Evolutionary conservation across 2,329 filamentous ascomycete genomes (phyloP), one percentile per base, ranked within the genome.

Genomic region (Xylaria sp.): DNA sequence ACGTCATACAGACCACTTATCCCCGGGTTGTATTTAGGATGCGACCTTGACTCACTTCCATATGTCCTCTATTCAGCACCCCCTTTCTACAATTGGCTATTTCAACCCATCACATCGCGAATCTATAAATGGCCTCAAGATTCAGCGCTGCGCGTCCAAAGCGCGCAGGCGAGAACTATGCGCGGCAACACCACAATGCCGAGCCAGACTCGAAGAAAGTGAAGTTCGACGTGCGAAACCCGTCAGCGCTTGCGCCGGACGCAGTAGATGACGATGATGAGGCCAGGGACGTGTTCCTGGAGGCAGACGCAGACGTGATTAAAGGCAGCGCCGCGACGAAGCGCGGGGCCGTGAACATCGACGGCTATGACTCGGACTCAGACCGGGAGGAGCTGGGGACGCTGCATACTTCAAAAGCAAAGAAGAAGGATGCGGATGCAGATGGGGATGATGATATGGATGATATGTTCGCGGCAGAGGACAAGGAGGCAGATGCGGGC

Each of bases 341-440:
- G 80, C 93, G 96, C 71, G 95, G 95, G 74, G 96, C 95, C 0
- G 93, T 99, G 64, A 98, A 98, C 77, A 90, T 99, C 49, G 96
- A 98, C 77, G 96, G 96, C 60, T 99, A 98, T 82, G 95, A 98
- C 75, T 96, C 92, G 10, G 96, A 99, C 81, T 97, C 95, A 2
- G 89, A 92, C 62, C 95, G 97, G 72, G 96, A 98, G 78, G 82
- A 82, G 74, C 77, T 81, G 33, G 83, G 83, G 66, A 68, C 71
- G 1, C 66, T 75, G 9, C 76, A 71, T n/a, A 60, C 62, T 41
- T 71, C 74, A 36, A 78, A 73, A 49, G 67, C 71, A 7, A 78
- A 73, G 61, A 61, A 72, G 57, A 75, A 73, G 71, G 33, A 36
- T 7, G 33, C 33, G 80, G 86, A 67, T 80, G 85, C 78, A 20